phyloP scores from a whole-genome alignment of 2,329 filamentous ascomycete genomes.

The Biscogniauxia sp. region DNA sequence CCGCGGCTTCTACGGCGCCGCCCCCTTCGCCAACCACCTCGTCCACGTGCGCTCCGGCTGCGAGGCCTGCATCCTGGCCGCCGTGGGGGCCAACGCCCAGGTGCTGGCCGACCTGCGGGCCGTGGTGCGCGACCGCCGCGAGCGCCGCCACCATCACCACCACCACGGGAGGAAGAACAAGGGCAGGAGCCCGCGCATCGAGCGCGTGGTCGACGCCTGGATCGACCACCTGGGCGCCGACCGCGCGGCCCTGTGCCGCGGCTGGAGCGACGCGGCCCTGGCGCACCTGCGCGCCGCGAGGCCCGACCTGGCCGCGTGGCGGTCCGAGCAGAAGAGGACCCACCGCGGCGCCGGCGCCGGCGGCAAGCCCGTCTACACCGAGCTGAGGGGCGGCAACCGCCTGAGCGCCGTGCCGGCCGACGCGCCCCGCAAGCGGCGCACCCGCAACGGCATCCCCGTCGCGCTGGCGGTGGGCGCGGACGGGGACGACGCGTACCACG shows the following conservation, averaged over 20 bases:
- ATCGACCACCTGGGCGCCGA: conserved; percentile 33
- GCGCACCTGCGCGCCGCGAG: conserved; percentile 18
- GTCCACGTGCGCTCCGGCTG: conserved; percentile 39
- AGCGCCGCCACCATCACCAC: too few relatives aligned
- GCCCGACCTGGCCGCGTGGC: conserved; percentile 14
- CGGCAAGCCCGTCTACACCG: conserved; percentile 13
- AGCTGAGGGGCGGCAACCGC: conserved; percentile 16
- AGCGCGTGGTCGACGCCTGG: conserved; percentile 44
- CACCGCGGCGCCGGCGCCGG: conserved; percentile 2
- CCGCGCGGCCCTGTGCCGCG: conserved; percentile 20
- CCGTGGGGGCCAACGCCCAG: conserved; percentile 42
- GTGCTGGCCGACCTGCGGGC: conserved; percentile 46
- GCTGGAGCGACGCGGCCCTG: conserved; percentile 20
- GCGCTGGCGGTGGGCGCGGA: conserved; percentile 16
- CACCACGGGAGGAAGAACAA: too few relatives aligned
- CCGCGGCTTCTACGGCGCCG: conserved; percentile 30
- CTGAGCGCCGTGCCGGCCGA: conserved; percentile 11
- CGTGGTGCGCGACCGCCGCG: conserved; percentile 38
- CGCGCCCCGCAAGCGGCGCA: conserved; percentile 14
- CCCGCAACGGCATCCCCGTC: conserved; percentile 27
- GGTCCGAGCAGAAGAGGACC: conserved; percentile 12
- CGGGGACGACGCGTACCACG: conserved; percentile 6
- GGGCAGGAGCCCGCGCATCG: conserved; percentile 33
- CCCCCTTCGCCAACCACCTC: conserved; percentile 29
- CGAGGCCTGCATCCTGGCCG: conserved; percentile 52